phyloP scores from a whole-genome alignment of 306 rosid genomes.

The Prunus armeniaca region DNA sequence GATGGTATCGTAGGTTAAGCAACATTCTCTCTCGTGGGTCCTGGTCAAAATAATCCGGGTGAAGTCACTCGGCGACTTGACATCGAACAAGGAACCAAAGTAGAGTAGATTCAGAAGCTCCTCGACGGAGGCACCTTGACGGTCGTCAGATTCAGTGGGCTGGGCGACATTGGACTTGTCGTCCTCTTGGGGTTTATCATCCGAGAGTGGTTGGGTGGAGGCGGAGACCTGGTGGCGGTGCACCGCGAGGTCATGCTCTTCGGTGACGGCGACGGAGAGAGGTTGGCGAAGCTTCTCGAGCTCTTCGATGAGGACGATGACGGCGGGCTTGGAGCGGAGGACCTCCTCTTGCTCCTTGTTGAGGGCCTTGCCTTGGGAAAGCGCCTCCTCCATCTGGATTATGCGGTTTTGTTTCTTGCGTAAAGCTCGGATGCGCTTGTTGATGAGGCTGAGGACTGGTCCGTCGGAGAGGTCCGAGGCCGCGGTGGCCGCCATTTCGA shows the following conservation, averaged over 20 bases:
- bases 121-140: constrained; percentile 40
- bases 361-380: constrained; percentile 65
- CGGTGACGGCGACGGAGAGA: constrained; percentile 59
- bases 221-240: constrained; percentile 31
- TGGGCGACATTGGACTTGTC: neutral
- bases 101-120: constrained; percentile 81
- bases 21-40: constrained; percentile 88
- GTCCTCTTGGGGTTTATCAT: constrained; percentile 13
- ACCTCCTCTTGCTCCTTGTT: constrained; percentile 85
- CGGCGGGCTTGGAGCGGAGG: constrained; percentile 74
- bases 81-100: constrained; percentile 87
- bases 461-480: constrained; percentile 67
- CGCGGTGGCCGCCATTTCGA: constrained; percentile 57
- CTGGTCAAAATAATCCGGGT: constrained; percentile 79
- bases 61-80: constrained; percentile 81
- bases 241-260: constrained; percentile 54
- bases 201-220: constrained; percentile 17
- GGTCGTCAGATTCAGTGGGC: constrained; percentile 10
- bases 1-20: constrained; percentile 92
- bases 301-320: constrained; percentile 63
- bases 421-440: constrained; percentile 87
- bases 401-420: constrained; percentile 84
- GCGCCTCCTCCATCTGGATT: constrained; percentile 61
- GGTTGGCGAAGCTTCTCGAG: constrained; percentile 94
- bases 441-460: constrained; percentile 80